Evolutionary conservation across 116 monocot species (phyloP), one percentile per base, ranked within the genome.

Genomic region (Papilionanthe hybrid): DNA sequence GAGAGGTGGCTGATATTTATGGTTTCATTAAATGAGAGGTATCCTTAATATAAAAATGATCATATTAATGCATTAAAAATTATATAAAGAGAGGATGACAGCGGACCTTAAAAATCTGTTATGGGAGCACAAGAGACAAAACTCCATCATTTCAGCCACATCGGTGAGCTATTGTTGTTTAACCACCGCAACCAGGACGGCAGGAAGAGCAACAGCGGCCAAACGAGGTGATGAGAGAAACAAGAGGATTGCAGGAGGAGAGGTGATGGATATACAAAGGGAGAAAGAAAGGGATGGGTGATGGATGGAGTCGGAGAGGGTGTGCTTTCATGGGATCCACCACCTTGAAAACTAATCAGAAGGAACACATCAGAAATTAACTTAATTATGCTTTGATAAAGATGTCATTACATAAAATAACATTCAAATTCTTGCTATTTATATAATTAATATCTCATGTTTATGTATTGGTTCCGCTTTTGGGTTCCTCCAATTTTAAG

Each of bases 101-200:
- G 42, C 55, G 80, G 88, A 91, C 88, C 91, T 88, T 82, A 83
- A 91, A 88, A 78, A 91, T 88, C 86, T 84, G 0, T 53, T 55
- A 32, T 63, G 88, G 86, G 84, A 80, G 75, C 78, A 81, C 82
- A 77, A 47, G 66, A 9, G 42, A 89, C 84, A 84, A 83, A 58
- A 84, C 66, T 80, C 4, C 8, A 5, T 25, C 25, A 65, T 43
- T 72, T 72, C 5, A 72, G 17, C 18, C 72, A 19, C 18, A 72
- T 41, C 18, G 25, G 65, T 65, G 27, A n/a, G n/a, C 42, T 72
- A 18, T 37, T 72, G 20, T 57, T 48, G 55, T 79, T 80, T 82
- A 85, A 84, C 85, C 63, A 88, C 85, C 85, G 81, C 66, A 47
- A 76, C 75, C 18, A 29, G 73, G 78, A 60, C 78, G 42, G 48